Conservation (phyloP, 139 green algal genomes). For the Choricystis sp. region DNA sequence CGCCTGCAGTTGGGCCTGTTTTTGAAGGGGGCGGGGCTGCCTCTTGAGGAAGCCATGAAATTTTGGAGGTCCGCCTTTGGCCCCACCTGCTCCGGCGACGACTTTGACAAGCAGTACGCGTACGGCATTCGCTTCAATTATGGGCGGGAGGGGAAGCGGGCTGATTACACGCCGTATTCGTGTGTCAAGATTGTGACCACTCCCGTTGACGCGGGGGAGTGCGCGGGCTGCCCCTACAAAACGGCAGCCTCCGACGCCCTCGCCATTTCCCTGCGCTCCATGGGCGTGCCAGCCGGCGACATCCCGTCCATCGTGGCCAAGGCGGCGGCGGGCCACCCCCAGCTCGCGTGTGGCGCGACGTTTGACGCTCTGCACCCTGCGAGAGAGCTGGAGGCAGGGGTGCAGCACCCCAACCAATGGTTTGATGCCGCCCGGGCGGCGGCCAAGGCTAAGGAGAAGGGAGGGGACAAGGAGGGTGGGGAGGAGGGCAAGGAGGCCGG, state of each 20-base stretch:
- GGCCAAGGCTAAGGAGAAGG: too few species aligned
- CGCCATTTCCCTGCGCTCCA: conserved; percentile 20
- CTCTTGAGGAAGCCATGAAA: conserved; percentile 73
- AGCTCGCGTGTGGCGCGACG: conserved; percentile 75
- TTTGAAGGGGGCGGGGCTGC: conserved; percentile 84
- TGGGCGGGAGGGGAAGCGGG: conserved; percentile 86
- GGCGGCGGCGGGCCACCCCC: conserved; percentile 61
- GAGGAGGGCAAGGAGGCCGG: neutral
- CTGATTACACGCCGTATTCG: conserved; percentile 77
- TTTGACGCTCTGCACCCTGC: conserved; percentile 67
- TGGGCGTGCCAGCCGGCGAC: conserved; percentile 4
- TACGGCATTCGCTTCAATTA: conserved; percentile 97
- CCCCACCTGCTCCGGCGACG: conserved; percentile 40
- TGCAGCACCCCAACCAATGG: conserved; percentile 81
- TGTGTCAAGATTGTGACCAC: conserved; percentile 77
- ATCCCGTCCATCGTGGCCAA: conserved; percentile 59
- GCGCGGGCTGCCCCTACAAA: conserved; percentile 74
- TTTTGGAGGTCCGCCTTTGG: conserved; percentile 84
- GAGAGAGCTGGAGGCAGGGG: conserved; percentile 25
- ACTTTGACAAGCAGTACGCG: conserved; percentile 93
- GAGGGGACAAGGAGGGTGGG: neutral
- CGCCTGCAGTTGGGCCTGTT: conserved; percentile 88
- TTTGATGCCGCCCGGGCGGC: neutral
- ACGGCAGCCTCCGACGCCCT: conserved; percentile 47
- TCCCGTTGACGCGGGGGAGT: conserved; percentile 20